Conservation (phyloP, 257 asterid genomes). For the Apocynum venetum region DNA sequence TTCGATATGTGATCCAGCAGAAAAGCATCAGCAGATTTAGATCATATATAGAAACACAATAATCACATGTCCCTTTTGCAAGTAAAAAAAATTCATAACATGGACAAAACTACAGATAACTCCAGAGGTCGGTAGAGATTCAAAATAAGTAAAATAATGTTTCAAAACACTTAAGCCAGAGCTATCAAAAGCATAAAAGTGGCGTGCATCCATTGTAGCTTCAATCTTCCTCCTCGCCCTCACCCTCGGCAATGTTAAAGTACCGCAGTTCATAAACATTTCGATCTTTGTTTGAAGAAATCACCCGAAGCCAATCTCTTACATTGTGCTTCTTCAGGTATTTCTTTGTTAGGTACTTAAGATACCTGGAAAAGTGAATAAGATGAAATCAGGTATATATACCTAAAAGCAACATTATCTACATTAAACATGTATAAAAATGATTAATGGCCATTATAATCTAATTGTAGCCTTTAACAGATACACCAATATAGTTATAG, state of each 20-base stretch:
- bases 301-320: constrained; percentile 84
- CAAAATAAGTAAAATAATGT: neutral
- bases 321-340: constrained; percentile 80
- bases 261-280: constrained; percentile 68
- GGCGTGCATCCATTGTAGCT: neutral
- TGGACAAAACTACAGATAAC: constrained; percentile 9
- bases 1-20: neutral
- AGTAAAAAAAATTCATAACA: constrained; percentile 8
- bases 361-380: constrained; percentile 33
- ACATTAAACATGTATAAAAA: neutral
- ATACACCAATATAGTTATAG: neutral
- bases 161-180: neutral
- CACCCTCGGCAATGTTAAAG: constrained; percentile 85
- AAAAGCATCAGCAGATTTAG: neutral
- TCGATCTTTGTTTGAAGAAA: constrained; percentile 71
- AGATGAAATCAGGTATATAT: neutral
- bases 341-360: constrained; percentile 72
- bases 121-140: neutral
- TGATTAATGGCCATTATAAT: neutral
- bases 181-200: neutral
- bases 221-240: constrained; percentile 41
- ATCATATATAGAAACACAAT: neutral
- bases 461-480: neutral
- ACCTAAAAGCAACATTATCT: neutral
- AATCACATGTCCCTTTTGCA: constrained; percentile 4